phyloP scores from a whole-genome alignment of 805 yeast species.

The Monosporozyma solicola region DNA sequence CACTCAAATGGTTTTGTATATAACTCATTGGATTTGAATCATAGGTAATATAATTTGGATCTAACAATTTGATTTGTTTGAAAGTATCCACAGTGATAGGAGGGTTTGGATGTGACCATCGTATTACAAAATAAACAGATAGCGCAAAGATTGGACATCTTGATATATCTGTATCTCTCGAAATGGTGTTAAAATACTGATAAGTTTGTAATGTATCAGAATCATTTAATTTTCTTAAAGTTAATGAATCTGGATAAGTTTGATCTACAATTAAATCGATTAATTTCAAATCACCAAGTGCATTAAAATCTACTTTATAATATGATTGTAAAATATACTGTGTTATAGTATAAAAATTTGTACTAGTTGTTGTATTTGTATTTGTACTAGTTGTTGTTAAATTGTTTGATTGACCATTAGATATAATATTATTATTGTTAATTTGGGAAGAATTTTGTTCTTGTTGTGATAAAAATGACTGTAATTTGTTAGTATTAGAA shows the following conservation, averaged over 20 bases:
- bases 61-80: conserved; percentile 16
- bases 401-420: conserved; percentile 6
- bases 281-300: conserved; percentile 15
- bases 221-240: conserved; percentile 26
- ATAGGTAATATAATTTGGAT: conserved; percentile 12
- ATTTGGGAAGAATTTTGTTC: conserved; percentile 10
- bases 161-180: conserved; percentile 26
- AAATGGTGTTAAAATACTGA: conserved; percentile 27
- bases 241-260: conserved; percentile 28
- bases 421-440: conserved; percentile 3
- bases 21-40: conserved; percentile 6
- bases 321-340: conserved; percentile 26
- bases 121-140: conserved; percentile 26
- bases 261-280: conserved; percentile 29
- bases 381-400: not conserved
- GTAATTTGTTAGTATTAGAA: conserved; percentile 13
- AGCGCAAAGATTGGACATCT: conserved; percentile 29
- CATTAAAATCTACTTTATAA: conserved; percentile 20
- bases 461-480: conserved; percentile 13
- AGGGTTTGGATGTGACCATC: conserved; percentile 23
- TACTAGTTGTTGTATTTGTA: conserved; percentile 8
- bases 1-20: conserved; percentile 6
- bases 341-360: conserved; percentile 23
- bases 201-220: conserved; percentile 14
- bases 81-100: conserved; percentile 19